A percentile compares a stretch with the other conserved stretches of the same genome.
Conservation (phyloP, 202 grass and related monocot species). For the Hordeum pubiflorum region DNA sequence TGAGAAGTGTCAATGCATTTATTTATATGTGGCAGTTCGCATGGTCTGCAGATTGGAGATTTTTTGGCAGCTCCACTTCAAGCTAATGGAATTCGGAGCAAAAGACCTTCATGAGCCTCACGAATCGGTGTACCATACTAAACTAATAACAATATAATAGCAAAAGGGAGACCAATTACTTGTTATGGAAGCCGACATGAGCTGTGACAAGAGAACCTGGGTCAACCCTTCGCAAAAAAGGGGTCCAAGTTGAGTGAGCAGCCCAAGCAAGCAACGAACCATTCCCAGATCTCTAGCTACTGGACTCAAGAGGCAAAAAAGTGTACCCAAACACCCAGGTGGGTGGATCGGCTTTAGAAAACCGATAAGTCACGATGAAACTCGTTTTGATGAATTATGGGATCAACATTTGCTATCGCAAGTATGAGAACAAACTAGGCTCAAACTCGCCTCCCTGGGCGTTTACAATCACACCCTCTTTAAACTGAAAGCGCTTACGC, state of each 20-base stretch:
- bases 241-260: neutral
- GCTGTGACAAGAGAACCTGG: conserved; percentile 2
- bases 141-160: neutral
- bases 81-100: neutral
- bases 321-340: neutral
- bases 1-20: neutral
- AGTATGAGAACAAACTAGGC: neutral
- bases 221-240: conserved; percentile 22
- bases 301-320: neutral
- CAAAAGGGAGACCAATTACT: neutral
- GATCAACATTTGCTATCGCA: neutral
- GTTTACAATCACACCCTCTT: neutral
- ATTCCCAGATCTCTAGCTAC: conserved; percentile 18
- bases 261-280: neutral
- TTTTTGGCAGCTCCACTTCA: neutral
- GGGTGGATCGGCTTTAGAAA: neutral
- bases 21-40: neutral
- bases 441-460: neutral
- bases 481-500: neutral
- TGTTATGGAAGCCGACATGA: neutral
- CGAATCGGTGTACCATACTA: neutral
- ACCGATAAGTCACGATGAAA: neutral
- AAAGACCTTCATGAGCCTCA: neutral
- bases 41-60: too few species aligned
- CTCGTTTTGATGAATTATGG: neutral